Percentiles rank a stretch among this genome's conserved stretches.
Evolutionary conservation across 371 early-diverging fungal genomes (phyloP).

Genomic region (Chytridium lagenaria): DNA sequence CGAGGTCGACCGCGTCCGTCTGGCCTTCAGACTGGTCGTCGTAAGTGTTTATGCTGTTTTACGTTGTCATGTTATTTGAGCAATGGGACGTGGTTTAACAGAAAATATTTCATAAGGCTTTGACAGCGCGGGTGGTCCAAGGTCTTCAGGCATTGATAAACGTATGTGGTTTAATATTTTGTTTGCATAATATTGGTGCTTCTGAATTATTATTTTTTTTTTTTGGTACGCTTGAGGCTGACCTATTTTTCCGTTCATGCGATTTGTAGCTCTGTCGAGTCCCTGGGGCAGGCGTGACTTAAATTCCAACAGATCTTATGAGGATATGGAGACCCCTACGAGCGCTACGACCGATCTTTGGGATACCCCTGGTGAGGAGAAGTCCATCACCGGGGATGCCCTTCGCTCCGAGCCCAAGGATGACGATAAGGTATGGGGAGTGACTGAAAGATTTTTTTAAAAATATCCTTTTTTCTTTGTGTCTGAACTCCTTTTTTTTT

Average conservation of each 20-base stretch:
- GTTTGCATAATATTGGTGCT: background rate
- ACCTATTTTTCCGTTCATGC: no score
- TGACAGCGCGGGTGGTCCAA: conserved; percentile 11
- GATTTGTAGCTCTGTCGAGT: no score
- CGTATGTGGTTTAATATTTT: background rate
- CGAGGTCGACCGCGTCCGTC: background rate
- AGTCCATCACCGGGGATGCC: conserved; percentile 9
- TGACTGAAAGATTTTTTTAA: background rate
- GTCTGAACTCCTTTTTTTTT: background rate
- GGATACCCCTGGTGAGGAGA: background rate
- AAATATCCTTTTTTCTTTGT: background rate
- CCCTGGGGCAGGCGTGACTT: conserved; percentile 5
- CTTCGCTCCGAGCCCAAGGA: conserved; percentile 15
- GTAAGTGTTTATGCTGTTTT: background rate
- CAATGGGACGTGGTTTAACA: no score
- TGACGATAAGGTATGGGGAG: background rate
- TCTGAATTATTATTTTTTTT: background rate
- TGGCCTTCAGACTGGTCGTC: background rate
- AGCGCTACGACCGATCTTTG: background rate
- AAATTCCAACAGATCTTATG: background rate
- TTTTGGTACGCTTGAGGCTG: no score
- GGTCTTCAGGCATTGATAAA: conserved; percentile 18
- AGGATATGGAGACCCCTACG: background rate
- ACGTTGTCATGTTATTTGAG: background rate
- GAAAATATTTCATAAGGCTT: no score